Base-by-base conservation (phyloP, 1,139 yeast genomes). In the Hyphopichia burtonii region DNA sequence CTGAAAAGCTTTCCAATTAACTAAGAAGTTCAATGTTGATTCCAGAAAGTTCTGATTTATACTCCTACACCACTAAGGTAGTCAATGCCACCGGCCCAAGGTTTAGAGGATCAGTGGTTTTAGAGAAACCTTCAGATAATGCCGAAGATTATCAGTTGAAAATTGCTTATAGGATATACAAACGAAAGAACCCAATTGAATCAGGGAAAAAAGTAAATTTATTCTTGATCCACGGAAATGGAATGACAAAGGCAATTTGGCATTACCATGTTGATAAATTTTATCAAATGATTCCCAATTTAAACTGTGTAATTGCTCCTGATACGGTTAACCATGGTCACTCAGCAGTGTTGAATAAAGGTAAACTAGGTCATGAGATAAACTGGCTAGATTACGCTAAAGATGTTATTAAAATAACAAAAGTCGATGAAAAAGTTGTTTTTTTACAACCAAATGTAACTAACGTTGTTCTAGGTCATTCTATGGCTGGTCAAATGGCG, bases 271-370 rank as follows among this genome's bases (percentile, higher is more conserved):
- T 80, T 40, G 66, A 68, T 30, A 61, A 65, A 48, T 49, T 77
- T 31, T 63, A 64, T 36, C 62, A 61, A 19, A 25, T 17, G 14
- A 37, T 44, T 25, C 45, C 52, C 20, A 42, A 44, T 7, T 27
- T 42, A 19, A 43, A 40, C 34, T 19, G 68, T 62, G 74, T 75
- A 9, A 54, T 80, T 9, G 64, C 81, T 1, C 39, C 76, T 16
- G 89, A 83, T 54, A 63, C 68, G 12, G 82, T 69, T 6, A 72
- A 70, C 44, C 86, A 79, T 51, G 83, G 85, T 2, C 86, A 82
- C 44, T 77, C 84, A 5, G 80, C 74, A 2, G 55, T 62, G 1
- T 52, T 69, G 37, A 83, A 83, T 49, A 53, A 56, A 31, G 73
- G 61, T 12, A 71, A 71, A 41, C 53, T 82, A 17, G 83, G 86